These are phyloP conservation scores for Coemansia sp. DNA, from an alignment of 192 early-diverging fungal species.

Conservation along the genomic window DNA sequence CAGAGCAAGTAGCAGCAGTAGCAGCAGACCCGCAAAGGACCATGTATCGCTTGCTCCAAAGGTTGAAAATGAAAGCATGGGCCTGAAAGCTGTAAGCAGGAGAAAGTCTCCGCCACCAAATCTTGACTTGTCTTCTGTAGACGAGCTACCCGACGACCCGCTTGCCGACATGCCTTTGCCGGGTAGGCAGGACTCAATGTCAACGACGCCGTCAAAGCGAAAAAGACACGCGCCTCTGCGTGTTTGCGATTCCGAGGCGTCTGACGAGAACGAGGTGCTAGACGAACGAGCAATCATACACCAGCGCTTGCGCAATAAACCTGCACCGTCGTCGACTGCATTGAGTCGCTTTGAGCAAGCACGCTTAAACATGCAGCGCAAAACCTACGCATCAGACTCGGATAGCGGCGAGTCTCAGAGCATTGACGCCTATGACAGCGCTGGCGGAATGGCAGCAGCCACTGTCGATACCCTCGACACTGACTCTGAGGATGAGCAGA, in stretches of 20 bases:
- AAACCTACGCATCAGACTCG: conserved; percentile 12
- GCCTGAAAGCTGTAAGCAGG: too few species aligned
- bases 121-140: too few species aligned
- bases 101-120: too few species aligned
- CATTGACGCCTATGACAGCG: neutral
- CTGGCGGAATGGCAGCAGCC: neutral
- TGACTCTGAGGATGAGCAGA: conserved; percentile 23
- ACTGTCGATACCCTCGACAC: conserved; percentile 22
- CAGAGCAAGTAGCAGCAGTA: neutral
- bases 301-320: conserved; percentile 26
- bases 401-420: conserved; percentile 4
- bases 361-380: conserved; percentile 5
- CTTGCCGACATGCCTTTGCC: conserved; percentile 1
- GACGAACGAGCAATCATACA: conserved; percentile 14
- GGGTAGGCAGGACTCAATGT: too few species aligned
- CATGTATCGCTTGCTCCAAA: too few species aligned
- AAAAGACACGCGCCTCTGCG: neutral
- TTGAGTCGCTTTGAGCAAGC: conserved; percentile 29
- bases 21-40: too few species aligned
- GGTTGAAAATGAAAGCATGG: too few species aligned
- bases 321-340: neutral
- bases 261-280: conserved; percentile 18
- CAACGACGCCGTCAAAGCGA: neutral
- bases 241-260: conserved; percentile 28
- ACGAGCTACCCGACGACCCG: conserved; percentile 27